Evolutionary conservation across 192 early-diverging fungal genomes (phyloP).

Genomic region (Coemansia sp.): DNA sequence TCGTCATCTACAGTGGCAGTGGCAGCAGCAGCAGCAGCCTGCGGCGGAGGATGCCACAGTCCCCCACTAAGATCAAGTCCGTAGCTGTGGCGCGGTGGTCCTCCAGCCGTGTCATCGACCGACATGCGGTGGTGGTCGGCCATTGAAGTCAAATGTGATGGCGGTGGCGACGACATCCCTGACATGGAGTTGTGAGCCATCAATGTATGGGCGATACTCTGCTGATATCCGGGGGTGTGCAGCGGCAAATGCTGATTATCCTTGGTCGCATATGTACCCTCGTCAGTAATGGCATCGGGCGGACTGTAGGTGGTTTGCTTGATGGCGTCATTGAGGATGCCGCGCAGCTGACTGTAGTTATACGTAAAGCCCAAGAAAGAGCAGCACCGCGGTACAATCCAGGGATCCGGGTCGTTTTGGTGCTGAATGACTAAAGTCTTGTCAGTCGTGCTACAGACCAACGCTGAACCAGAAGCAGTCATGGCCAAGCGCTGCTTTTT

Average conservation of each 20-base stretch:
- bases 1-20: neutral
- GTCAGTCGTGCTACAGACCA: neutral
- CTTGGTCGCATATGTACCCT: neutral
- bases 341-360: conserved; percentile 39
- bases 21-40: neutral
- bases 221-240: neutral
- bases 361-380: conserved; percentile 49
- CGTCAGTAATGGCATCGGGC: conserved; percentile 24
- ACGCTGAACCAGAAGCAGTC: neutral
- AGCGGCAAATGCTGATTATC: neutral
- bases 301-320: conserved; percentile 50
- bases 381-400: conserved; percentile 50
- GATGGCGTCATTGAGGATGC: conserved; percentile 41
- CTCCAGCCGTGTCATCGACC: conserved; percentile 1
- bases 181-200: neutral
- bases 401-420: conserved; percentile 36
- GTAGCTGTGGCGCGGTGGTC: neutral
- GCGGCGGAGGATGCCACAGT: conserved; percentile 8
- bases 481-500: conserved; percentile 36
- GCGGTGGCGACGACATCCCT: too few species aligned
- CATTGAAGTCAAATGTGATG: too few species aligned
- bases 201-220: neutral
- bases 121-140: conserved; percentile 12
- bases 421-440: conserved; percentile 18
- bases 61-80: conserved; percentile 17